These are phyloP conservation scores for Porcisia hertigi DNA, from an alignment of 208 protist genomes.

Conservation along the genomic window DNA sequence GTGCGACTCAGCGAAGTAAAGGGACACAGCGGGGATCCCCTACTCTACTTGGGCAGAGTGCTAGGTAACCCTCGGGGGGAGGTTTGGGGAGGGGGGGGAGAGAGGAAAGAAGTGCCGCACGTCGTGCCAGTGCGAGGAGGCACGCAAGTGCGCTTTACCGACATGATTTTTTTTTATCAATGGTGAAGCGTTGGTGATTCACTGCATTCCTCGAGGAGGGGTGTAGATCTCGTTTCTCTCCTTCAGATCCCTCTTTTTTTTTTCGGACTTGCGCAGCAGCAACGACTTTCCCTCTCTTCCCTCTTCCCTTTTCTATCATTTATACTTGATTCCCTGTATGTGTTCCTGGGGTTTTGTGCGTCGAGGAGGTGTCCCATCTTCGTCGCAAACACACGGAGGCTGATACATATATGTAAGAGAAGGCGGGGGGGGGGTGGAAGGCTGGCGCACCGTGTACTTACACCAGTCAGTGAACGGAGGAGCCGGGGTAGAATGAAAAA, in stretches of 20 bases:
- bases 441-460: background rate
- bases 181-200: too few species aligned
- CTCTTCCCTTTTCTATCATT: too few species aligned
- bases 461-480: background rate
- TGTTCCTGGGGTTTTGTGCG: background rate
- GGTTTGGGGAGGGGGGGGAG: background rate
- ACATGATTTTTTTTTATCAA: too few species aligned
- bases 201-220: background rate
- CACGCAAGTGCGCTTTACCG: background rate
- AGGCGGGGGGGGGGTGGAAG: too few species aligned
- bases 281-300: background rate
- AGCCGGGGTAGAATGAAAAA: constrained; percentile 35
- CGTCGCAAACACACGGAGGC: background rate
- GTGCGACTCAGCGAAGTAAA: background rate
- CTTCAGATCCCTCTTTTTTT: too few species aligned
- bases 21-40: too few species aligned
- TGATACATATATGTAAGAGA: background rate
- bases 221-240: too few species aligned
- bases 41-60: too few species aligned
- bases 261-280: too few species aligned
- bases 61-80: background rate
- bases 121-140: background rate
- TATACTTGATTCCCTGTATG: background rate
- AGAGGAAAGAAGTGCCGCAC: too few species aligned
- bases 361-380: background rate